These are phyloP conservation scores for Bonia amplexicaulis DNA, from an alignment of 176 grass and related monocot species.

Conservation along the genomic window DNA sequence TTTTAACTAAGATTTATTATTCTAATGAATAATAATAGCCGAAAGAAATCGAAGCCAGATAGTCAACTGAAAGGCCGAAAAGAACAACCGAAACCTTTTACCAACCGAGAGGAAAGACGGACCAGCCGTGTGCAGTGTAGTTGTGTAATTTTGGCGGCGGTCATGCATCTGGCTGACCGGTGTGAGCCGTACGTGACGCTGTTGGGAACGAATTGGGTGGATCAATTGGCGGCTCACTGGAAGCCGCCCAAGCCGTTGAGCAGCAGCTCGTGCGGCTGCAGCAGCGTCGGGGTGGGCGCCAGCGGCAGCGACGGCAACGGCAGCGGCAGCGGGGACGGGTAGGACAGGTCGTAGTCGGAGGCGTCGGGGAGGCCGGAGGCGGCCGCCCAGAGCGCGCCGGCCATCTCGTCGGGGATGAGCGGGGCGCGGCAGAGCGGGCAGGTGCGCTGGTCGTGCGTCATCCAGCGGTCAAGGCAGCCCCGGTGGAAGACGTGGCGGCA, in stretches of 20 bases:
- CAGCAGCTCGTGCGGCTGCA: constrained; percentile 55
- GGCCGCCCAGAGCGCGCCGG: not conserved
- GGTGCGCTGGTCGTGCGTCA: constrained; percentile 60
- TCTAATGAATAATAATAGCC: no score
- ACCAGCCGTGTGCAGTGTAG: not conserved
- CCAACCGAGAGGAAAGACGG: not conserved
- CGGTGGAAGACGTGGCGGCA: constrained; percentile 94
- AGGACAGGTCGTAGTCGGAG: constrained; percentile 35
- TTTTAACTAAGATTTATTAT: no score
- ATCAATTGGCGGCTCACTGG: constrained; percentile 29
- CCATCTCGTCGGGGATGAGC: constrained; percentile 42
- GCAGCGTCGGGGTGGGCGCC: constrained; percentile 42
- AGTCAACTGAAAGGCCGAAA: no score
- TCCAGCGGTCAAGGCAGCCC: constrained; percentile 83
- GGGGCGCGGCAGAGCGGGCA: constrained; percentile 80
- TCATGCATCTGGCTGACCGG: constrained; percentile 2
- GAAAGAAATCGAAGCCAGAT: no score
- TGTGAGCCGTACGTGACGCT: constrained; percentile 5
- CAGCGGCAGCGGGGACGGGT: constrained; percentile 24
- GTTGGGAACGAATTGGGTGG: not conserved
- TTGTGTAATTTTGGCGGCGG: constrained; percentile 4
- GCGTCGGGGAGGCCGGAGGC: not conserved
- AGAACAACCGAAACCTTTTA: not conserved
- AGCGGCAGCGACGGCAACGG: constrained; percentile 2
- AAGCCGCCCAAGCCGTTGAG: constrained; percentile 41